Conservation (phyloP, 805 yeast species). For the Tetrapisispora taiwanensis region DNA sequence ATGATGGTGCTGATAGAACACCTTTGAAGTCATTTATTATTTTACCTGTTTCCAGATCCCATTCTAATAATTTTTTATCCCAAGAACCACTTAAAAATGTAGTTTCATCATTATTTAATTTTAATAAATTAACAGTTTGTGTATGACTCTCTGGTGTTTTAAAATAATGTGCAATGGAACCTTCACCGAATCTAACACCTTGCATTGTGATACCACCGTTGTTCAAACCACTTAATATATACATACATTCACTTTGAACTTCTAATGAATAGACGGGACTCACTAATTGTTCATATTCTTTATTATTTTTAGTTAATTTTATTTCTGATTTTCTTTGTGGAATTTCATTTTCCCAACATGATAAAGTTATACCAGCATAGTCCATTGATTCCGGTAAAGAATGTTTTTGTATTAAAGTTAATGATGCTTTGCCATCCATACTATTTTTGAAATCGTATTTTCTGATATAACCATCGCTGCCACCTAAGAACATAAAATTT, state of each 20-base stretch:
- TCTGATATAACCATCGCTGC: slow-evolving; percentile 88
- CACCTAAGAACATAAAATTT: slow-evolving; percentile 85
- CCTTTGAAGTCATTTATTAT: slow-evolving; percentile 40
- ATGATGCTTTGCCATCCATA: slow-evolving; percentile 73
- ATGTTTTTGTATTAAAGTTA: slow-evolving; percentile 87
- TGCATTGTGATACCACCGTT: slow-evolving; percentile 84
- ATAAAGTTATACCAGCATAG: slow-evolving; percentile 69
- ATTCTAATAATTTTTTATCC: slow-evolving; percentile 71
- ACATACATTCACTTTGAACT: slow-evolving; percentile 69
- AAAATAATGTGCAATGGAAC: slow-evolving; percentile 69
- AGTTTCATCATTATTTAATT: slow-evolving; percentile 51
- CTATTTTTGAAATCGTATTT: slow-evolving; percentile 81
- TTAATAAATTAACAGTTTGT: slow-evolving; percentile 64
- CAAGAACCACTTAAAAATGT: slow-evolving; percentile 74
- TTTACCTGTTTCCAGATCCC: slow-evolving; percentile 79
- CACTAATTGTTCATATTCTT: slow-evolving; percentile 43
- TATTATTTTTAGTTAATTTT: slow-evolving; percentile 24
- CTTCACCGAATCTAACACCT: slow-evolving; percentile 75
- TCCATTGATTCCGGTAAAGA: slow-evolving; percentile 76
- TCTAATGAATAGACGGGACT: slow-evolving; percentile 87
- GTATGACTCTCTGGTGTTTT: slow-evolving; percentile 42
- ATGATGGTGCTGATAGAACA: slow-evolving; percentile 69
- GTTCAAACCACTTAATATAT: slow-evolving; percentile 74
- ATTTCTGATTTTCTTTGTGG: slow-evolving; percentile 46
- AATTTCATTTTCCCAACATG: slow-evolving; percentile 96